Conservation (phyloP, 352 stramenopile genomes). For the Globisporangium solare region DNA sequence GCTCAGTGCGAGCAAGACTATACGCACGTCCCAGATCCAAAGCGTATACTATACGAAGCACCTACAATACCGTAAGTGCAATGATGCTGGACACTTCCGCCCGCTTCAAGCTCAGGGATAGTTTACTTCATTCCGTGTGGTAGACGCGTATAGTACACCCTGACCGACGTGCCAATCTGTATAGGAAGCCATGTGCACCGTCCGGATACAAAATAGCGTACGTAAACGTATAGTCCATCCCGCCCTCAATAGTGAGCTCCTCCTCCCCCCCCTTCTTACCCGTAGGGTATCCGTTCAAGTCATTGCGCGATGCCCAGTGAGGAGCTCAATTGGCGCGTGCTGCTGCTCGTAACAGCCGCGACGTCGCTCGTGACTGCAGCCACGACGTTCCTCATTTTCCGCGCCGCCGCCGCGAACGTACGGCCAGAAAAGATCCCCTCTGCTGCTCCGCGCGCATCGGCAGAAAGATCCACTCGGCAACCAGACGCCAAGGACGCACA, state of each 20-base stretch:
- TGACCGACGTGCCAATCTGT: not conserved
- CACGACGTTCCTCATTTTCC: constrained; percentile 41
- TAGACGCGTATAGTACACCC: no score
- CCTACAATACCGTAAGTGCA: no score
- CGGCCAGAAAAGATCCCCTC: not conserved
- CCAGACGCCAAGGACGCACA: constrained; percentile 14
- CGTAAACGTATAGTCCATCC: not conserved
- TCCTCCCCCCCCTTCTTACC: not conserved
- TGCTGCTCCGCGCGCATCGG: constrained; percentile 1
- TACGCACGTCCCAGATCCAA: no score
- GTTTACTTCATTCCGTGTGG: no score
- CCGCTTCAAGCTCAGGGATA: no score
- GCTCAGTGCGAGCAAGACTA: no score
- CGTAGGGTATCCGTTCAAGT: not conserved
- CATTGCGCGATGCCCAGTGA: constrained; percentile 9
- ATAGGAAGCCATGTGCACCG: not conserved
- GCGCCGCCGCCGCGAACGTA: constrained; percentile 15
- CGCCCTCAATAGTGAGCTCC: not conserved
- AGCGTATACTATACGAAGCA: no score
- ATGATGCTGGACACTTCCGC: no score
- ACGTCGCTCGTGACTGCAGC: constrained; percentile 55
- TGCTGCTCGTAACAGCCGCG: constrained; percentile 46
- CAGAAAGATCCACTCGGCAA: constrained; percentile 2
- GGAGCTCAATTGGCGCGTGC: constrained; percentile 43
- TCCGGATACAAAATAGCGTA: not conserved